Evolutionary conservation across 1,284 basidiomycete genomes (phyloP), one percentile per base, ranked within the genome.

Genomic region (Athelia psychrophila): DNA sequence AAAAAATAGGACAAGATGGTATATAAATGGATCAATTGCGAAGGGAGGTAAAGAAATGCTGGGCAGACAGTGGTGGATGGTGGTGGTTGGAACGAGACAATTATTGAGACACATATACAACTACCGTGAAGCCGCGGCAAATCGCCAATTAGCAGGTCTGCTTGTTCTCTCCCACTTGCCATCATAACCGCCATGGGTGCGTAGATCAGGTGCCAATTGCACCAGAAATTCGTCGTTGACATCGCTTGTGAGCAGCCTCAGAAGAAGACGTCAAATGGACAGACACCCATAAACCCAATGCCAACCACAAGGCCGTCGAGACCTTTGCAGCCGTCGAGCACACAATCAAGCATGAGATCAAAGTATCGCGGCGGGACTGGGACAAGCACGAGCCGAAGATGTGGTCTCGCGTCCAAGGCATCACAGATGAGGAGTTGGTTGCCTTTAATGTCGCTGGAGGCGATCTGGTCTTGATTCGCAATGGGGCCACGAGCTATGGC

Each of bases 371-470:
- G 49, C 75, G 70, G 51, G 60, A 86, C 54, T 90, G 88, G 88
- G 74, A 88, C 68, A 75, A 77, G 54, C 85, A 89, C 62, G 84
- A 88, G 64, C 83, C 83, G 47, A 73, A 69, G 61, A 89, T 89
- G 86, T 89, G 85, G 84, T 73, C 76, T 16, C 76, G 85, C 47
- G 86, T 81, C 0, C 58, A 61, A 36, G 71, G 65, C 15, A 60
- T 89, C 19, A 72, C 74, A 30, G 80, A 91, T 60, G 50, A 67
- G 0, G 69, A 83, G 27, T 71, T 91, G 48, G 67, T 70, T 36
- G 60, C 61, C 47, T 89, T 89, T 59, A 70, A 67, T 42, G 68
- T 87, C 53, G 74, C 74, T 57, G 38, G 20, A 9, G 38, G 38
- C 38, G 83, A 88, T 64, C 73, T 88, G 49, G 78, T 86, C 38